Evolutionary conservation across 306 rosid species (phyloP).

Genomic region (Vicia faba): DNA sequence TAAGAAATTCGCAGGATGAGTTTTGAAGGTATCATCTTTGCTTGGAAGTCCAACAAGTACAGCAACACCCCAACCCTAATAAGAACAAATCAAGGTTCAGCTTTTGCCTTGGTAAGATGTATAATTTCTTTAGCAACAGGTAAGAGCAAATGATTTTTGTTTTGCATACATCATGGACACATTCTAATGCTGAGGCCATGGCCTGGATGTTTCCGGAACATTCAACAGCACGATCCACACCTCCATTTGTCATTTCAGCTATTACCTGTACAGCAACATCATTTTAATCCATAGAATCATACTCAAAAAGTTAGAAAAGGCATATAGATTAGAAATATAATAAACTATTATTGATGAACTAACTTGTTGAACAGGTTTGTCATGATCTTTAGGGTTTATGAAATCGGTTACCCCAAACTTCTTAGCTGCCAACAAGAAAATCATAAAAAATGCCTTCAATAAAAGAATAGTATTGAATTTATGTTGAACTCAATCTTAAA

Average conservation of each 20-base stretch:
- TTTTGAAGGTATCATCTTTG: slow-evolving; percentile 84
- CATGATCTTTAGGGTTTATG: slow-evolving; percentile 87
- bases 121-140: background rate
- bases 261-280: slow-evolving; percentile 54
- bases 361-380: slow-evolving; percentile 85
- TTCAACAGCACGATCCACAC: slow-evolving; percentile 88
- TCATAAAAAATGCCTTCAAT: slow-evolving; percentile 2
- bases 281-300: background rate
- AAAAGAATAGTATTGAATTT: background rate
- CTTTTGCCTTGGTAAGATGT: background rate
- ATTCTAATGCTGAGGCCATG: slow-evolving; percentile 91
- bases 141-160: background rate
- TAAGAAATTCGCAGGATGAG: slow-evolving; percentile 73
- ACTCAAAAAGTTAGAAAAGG: background rate
- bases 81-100: slow-evolving; percentile 19
- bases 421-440: slow-evolving; percentile 60
- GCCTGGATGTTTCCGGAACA: slow-evolving; percentile 92
- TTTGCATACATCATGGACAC: slow-evolving; percentile 79
- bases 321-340: background rate
- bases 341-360: slow-evolving; percentile 5
- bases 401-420: slow-evolving; percentile 85
- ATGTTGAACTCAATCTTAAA: background rate
- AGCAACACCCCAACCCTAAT: slow-evolving; percentile 96
- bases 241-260: slow-evolving; percentile 87
- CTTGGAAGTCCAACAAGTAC: slow-evolving; percentile 91